phyloP scores from a whole-genome alignment of 1,284 basidiomycete species.

The Kwoniella shivajii region DNA sequence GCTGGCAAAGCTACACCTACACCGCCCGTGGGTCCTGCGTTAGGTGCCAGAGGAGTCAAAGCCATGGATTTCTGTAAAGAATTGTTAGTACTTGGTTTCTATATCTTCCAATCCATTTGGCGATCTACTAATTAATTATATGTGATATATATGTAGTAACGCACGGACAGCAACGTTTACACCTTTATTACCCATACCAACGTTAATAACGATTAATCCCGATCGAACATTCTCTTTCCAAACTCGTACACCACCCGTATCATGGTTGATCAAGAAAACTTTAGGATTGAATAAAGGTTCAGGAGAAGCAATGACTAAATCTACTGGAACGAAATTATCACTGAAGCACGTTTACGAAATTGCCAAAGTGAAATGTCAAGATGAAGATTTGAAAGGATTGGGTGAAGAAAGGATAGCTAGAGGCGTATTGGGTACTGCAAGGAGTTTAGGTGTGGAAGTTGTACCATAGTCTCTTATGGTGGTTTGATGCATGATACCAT shows the following conservation, averaged over 20 bases:
- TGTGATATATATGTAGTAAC: constrained; percentile 60
- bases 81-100: constrained; percentile 54
- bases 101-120: not conserved
- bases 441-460: constrained; percentile 80
- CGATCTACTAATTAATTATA: not conserved
- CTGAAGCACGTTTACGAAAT: constrained; percentile 99
- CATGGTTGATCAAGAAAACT: constrained; percentile 91
- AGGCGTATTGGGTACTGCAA: constrained; percentile 81
- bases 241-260: constrained; percentile 85
- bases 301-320: constrained; percentile 47
- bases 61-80: constrained; percentile 99
- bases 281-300: constrained; percentile 90
- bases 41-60: constrained; percentile 97
- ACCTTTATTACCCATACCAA: constrained; percentile 84
- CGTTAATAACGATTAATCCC: constrained; percentile 86
- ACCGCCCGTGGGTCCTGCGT: constrained; percentile 93
- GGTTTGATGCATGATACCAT: too few relatives aligned
- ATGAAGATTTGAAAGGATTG: constrained; percentile 82
- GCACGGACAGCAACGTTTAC: constrained; percentile 85
- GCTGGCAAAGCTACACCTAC: constrained; percentile 96
- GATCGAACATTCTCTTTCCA: constrained; percentile 94
- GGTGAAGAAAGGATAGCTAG: constrained; percentile 82
- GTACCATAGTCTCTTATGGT: constrained; percentile 62
- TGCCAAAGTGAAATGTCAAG: constrained; percentile 91
- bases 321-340: constrained; percentile 72